Conservation (phyloP, 2,329 filamentous ascomycete species). For the Ascosphaera apis region DNA sequence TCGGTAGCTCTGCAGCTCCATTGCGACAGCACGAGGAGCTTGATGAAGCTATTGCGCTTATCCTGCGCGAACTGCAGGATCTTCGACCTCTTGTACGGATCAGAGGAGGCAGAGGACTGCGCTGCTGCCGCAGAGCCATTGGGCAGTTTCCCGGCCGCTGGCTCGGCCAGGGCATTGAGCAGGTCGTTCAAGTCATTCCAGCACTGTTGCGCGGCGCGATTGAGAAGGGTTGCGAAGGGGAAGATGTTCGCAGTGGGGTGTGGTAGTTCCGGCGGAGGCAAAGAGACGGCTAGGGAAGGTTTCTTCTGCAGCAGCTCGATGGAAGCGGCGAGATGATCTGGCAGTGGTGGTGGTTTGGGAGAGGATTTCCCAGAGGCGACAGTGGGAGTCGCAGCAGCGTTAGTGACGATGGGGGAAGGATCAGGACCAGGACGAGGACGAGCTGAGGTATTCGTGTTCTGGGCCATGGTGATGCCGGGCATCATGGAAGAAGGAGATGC, state of each 20-base stretch:
- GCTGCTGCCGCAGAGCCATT: slow-evolving; percentile 9
- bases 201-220: slow-evolving; percentile 59
- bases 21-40: slow-evolving; percentile 69
- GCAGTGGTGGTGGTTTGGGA: slow-evolving; percentile 3
- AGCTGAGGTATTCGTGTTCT: slow-evolving; percentile 4
- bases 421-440: slow-evolving; percentile 11
- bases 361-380: not conserved
- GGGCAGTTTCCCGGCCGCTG: slow-evolving; percentile 25
- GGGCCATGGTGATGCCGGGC: slow-evolving; percentile 21
- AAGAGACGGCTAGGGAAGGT: slow-evolving; percentile 1
- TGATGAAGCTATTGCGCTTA: slow-evolving; percentile 72
- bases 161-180: slow-evolving; percentile 45
- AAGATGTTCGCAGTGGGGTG: slow-evolving; percentile 60
- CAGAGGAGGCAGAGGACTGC: too few species aligned
- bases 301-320: too few species aligned
- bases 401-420: slow-evolving; percentile 8
- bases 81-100: slow-evolving; percentile 50
- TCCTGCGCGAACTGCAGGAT: slow-evolving; percentile 59
- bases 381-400: slow-evolving; percentile 1
- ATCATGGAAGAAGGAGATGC: slow-evolving; percentile 10
- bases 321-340: not conserved
- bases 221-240: slow-evolving; percentile 50
- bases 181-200: slow-evolving; percentile 55
- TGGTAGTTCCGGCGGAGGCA: slow-evolving; percentile 28
- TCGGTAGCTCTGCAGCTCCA: slow-evolving; percentile 64